phyloP scores from a whole-genome alignment of 2,329 filamentous ascomycete genomes.

The Tolypocladium tropicale region DNA sequence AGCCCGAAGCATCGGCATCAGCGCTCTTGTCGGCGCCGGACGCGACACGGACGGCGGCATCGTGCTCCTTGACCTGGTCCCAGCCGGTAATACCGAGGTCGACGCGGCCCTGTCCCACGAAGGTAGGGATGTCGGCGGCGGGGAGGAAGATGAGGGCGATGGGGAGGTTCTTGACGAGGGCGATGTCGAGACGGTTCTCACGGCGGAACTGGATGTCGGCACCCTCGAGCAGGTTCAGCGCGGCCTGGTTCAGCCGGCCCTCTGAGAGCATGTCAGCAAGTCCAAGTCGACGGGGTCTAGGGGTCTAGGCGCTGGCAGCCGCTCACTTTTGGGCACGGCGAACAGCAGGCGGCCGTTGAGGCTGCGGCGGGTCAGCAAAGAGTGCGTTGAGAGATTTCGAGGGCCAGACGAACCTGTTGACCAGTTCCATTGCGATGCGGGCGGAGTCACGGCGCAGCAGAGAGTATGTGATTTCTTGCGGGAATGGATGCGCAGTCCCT shows the following conservation, averaged over 20 bases:
- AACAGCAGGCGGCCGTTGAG: conserved; percentile 89
- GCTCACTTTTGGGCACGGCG: conserved; percentile 93
- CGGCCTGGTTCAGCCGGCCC: conserved; percentile 81
- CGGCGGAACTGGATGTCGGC: conserved; percentile 95
- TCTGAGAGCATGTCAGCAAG: conserved; percentile 40
- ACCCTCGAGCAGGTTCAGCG: conserved; percentile 83
- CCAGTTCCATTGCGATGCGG: conserved; percentile 33
- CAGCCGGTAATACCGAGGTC: conserved; percentile 91
- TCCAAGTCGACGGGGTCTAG: neutral
- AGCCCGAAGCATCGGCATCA: conserved; percentile 44
- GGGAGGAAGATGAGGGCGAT: conserved; percentile 96
- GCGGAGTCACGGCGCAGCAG: neutral
- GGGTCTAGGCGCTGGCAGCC: neutral
- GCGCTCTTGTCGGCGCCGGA: conserved; percentile 38
- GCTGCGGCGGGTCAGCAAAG: conserved; percentile 32
- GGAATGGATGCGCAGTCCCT: neutral
- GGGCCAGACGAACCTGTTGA: conserved; percentile 36
- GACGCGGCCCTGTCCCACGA: conserved; percentile 88
- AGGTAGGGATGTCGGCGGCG: conserved; percentile 93
- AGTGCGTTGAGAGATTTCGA: neutral
- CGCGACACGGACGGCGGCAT: conserved; percentile 47
- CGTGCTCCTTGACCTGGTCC: conserved; percentile 88
- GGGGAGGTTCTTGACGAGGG: conserved; percentile 91
- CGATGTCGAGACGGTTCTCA: conserved; percentile 92
- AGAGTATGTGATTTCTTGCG: neutral